Conservation (phyloP, 2,329 filamentous ascomycete genomes). For the Pseudogymnoascus sp. region DNA sequence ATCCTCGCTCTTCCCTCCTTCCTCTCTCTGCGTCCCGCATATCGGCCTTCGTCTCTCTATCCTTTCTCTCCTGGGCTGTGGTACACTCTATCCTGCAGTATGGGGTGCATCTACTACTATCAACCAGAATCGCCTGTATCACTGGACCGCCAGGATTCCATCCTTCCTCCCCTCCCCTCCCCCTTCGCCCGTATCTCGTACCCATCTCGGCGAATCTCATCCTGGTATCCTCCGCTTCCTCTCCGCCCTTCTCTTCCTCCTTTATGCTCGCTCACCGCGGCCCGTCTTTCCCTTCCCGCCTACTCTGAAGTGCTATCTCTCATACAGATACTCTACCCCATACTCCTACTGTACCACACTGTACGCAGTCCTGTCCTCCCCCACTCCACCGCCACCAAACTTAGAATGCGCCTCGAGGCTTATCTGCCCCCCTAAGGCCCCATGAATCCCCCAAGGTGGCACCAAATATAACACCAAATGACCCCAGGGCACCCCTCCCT, state of each 20-base stretch:
- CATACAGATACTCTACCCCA: no score
- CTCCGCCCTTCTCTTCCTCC: not conserved
- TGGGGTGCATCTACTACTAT: not conserved
- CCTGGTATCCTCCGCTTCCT: not conserved
- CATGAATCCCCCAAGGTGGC: not conserved
- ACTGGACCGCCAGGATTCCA: not conserved
- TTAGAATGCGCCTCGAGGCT: conserved; percentile 1
- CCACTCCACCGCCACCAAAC: not conserved
- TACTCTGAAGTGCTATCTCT: not conserved
- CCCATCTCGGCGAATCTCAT: not conserved
- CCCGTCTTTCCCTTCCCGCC: not conserved
- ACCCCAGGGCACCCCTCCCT: not conserved
- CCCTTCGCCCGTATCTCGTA: not conserved
- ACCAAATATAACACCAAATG: not conserved
- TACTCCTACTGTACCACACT: not conserved
- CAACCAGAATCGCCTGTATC: not conserved
- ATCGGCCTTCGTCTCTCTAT: no score
- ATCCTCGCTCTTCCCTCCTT: not conserved
- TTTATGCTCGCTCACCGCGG: no score
- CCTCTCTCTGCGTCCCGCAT: not conserved
- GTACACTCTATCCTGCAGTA: no score
- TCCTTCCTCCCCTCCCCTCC: not conserved
- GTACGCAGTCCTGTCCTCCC: not conserved
- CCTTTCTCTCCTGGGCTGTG: no score
- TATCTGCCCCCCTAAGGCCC: not conserved